Percentiles rank a stretch among this genome's conserved stretches.
These are phyloP conservation scores for Fragilariopsis cylindrus DNA, from an alignment of 108 stramenopile genomes.

Conservation along the genomic window DNA sequence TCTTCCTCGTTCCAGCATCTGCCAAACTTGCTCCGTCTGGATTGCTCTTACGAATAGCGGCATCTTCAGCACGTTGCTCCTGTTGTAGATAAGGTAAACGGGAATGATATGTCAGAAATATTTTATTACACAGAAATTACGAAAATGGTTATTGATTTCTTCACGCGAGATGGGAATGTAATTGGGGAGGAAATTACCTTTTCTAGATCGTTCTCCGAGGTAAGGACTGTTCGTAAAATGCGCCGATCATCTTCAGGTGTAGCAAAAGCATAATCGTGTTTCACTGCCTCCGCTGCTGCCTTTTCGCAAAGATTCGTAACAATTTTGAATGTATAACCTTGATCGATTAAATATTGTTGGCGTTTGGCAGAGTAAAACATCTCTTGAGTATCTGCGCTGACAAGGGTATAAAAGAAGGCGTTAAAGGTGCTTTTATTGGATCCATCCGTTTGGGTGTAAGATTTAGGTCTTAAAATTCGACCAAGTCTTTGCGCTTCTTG, in stretches of 20 bases:
- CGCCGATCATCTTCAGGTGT: slow-evolving; percentile 76
- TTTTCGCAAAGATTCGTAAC: slow-evolving; percentile 85
- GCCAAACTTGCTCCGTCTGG: slow-evolving; percentile 81
- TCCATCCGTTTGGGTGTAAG: slow-evolving; percentile 87
- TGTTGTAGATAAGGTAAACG: too few species aligned
- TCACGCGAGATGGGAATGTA: too few species aligned
- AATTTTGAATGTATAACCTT: slow-evolving; percentile 99
- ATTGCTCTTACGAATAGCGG: slow-evolving; percentile 89
- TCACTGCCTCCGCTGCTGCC: slow-evolving; percentile 70
- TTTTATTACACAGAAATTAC: too few species aligned
- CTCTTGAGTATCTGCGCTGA: slow-evolving; percentile 97
- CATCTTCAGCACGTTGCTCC: slow-evolving; percentile 84
- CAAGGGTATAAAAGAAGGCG: slow-evolving; percentile 99
- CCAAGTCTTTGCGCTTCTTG: slow-evolving; percentile 99
- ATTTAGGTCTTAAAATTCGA: slow-evolving; percentile 96
- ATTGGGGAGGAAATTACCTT: slow-evolving; percentile 16
- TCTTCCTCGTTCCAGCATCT: slow-evolving; percentile 74
- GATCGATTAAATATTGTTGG: slow-evolving; percentile 98
- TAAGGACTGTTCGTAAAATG: slow-evolving; percentile 70
- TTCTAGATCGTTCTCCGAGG: slow-evolving; percentile 75
- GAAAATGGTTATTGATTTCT: too few species aligned
- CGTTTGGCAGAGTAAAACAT: slow-evolving; percentile 98
- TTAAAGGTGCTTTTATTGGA: slow-evolving; percentile 91
- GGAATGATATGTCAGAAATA: too few species aligned
- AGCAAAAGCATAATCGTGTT: slow-evolving; percentile 67